These are phyloP conservation scores for Paraconiothyrium brasiliense DNA, from an alignment of 2,329 filamentous ascomycete genomes.

Conservation along the genomic window DNA sequence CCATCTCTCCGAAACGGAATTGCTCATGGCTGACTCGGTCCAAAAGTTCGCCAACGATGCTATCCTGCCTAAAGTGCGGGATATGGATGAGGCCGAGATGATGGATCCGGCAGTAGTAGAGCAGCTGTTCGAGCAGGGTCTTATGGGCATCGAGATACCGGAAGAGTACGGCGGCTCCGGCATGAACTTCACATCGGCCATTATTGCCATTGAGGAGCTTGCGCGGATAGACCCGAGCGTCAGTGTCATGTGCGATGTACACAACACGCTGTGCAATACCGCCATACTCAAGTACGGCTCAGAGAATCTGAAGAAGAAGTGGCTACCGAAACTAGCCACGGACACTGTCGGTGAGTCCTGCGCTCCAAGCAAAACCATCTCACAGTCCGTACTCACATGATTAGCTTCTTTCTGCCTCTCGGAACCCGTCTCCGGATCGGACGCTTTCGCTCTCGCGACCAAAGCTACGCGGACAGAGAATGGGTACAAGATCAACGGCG, in stretches of 20 bases:
- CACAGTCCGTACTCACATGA: slow-evolving; percentile 8
- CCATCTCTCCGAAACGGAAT: slow-evolving; percentile 88
- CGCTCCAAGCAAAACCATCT: neutral
- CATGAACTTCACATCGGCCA: slow-evolving; percentile 98
- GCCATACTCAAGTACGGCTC: slow-evolving; percentile 87
- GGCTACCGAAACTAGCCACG: slow-evolving; percentile 88
- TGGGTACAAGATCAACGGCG: slow-evolving; percentile 87
- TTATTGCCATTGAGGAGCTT: slow-evolving; percentile 96
- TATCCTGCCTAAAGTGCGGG: slow-evolving; percentile 88
- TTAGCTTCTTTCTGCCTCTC: slow-evolving; percentile 86
- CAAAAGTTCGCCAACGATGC: slow-evolving; percentile 90
- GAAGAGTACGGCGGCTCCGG: slow-evolving; percentile 96
- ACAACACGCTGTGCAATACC: slow-evolving; percentile 98
- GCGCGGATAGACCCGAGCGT: slow-evolving; percentile 94
- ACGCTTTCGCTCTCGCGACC: slow-evolving; percentile 94
- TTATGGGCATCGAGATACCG: slow-evolving; percentile 97
- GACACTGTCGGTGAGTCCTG: slow-evolving; percentile 72
- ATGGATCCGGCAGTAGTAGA: slow-evolving; percentile 92
- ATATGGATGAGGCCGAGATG: slow-evolving; percentile 95
- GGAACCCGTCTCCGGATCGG: slow-evolving; percentile 90
- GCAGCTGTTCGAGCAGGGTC: slow-evolving; percentile 93
- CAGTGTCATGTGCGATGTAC: slow-evolving; percentile 93
- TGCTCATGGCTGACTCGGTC: slow-evolving; percentile 88
- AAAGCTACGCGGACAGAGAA: slow-evolving; percentile 83
- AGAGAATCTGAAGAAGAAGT: slow-evolving; percentile 80